Evolutionary conservation across 2,329 filamentous ascomycete species (phyloP).

Genomic region (Meredithiella fracta): DNA sequence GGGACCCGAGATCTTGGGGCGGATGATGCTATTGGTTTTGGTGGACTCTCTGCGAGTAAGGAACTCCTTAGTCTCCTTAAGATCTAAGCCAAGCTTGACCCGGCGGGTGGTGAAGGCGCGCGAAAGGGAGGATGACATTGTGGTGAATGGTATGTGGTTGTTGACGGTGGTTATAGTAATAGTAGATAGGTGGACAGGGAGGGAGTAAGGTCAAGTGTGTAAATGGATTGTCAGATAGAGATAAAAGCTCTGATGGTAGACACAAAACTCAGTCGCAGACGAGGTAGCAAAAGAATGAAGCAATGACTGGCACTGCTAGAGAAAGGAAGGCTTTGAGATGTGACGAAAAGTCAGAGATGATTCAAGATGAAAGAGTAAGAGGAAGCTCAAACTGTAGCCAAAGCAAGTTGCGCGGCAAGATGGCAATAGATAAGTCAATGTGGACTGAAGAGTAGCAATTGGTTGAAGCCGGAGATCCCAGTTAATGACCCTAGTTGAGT

Average conservation of each 20-base stretch:
- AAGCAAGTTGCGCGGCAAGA: background rate
- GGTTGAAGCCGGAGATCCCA: background rate
- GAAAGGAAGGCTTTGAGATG: conserved; percentile 10
- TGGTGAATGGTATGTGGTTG: conserved; percentile 10
- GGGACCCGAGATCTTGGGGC: conserved; percentile 70
- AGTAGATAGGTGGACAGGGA: conserved; percentile 6
- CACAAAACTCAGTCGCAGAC: conserved; percentile 6
- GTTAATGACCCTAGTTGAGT: background rate
- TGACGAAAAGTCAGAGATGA: background rate
- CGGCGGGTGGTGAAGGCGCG: conserved; percentile 58
- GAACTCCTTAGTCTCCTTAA: conserved; percentile 24
- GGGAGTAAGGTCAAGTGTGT: conserved; percentile 12
- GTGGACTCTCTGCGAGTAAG: conserved; percentile 35
- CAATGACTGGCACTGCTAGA: conserved; percentile 7
- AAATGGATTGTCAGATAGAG: background rate
- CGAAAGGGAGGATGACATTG: conserved; percentile 40
- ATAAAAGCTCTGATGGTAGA: background rate
- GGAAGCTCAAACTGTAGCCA: background rate
- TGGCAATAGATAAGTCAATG: background rate
- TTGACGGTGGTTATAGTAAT: conserved; percentile 8
- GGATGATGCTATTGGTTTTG: conserved; percentile 26
- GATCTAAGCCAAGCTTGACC: conserved; percentile 34
- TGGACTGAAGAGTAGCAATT: background rate
- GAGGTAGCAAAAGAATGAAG: conserved; percentile 2
- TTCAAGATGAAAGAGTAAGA: background rate